Base-by-base conservation (phyloP, 2,329 filamentous ascomycete species). In the Xylaria arbuscula region DNA sequence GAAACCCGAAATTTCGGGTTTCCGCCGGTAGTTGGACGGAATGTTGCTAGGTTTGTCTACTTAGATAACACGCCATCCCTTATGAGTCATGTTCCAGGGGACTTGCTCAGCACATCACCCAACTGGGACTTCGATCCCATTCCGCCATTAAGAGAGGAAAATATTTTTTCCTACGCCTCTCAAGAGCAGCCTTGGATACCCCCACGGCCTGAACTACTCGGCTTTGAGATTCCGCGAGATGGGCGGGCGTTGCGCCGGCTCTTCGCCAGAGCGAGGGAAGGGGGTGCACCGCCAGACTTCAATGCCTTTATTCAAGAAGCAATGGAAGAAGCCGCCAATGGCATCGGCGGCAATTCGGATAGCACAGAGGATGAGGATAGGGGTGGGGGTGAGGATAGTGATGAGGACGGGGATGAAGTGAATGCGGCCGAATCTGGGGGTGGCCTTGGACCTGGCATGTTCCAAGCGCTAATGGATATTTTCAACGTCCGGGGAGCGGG, bases 41-140 rank as follows among this genome's bases (percentile, higher is more conserved):
- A 79, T 67, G 86, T 93, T 63, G 92, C 92, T 2, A 87, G 94
- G 51, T 92, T 97, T 76, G 88, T 93, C 24, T 90, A 94, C 67
- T 85, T 97, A 9, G 91, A 93, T 36, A 92, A 94, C 72, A 88
- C 90, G 2, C 91, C 90, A 0, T 82, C 85, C 1, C 85, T 97
- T 24, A 91, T 95, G 73, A 85, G 88, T 0, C 83, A 92, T 47
- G 85, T 96, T 7, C 93, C 94, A 0, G 84, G 85, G 1, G 80
- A 82, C 9, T 86, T 93, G 73, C 89, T 93, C 11, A 84, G 86
- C 19, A 83, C 85, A 40, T 84, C 89, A 55, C 89, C 90, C 2
- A 94, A 89, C 73, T 89, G 92, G 70, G 88, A 93, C 19, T 96
- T 93, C 24, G 94, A 97, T 76, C 93, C 93, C 1, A 82, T 97